Evolutionary conservation across 352 stramenopile species (phyloP).

Genomic region (Phytophthora cactorum): DNA sequence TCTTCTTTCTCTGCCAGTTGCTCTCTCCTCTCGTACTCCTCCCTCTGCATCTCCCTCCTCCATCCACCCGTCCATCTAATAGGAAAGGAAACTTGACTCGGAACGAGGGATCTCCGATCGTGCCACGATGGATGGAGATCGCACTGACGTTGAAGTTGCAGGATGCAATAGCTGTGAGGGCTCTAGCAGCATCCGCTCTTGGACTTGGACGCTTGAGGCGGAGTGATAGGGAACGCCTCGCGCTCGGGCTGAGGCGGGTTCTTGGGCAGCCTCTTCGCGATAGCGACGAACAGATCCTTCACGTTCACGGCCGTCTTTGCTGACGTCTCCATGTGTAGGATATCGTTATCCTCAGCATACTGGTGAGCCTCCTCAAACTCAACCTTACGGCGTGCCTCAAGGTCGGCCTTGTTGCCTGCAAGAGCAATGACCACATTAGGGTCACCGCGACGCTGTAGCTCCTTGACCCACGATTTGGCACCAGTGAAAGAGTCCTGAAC

Average conservation of each 20-base stretch:
- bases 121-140: constrained; percentile 28
- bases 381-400: constrained; percentile 97
- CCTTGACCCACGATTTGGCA: constrained; percentile 99
- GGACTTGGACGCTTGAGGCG: constrained; percentile 75
- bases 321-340: constrained; percentile 99
- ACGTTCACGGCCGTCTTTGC: constrained; percentile 99
- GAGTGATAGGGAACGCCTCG: constrained; percentile 86
- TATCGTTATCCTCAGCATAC: constrained; percentile 99
- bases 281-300: constrained; percentile 98
- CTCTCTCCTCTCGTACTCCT: constrained; percentile 16
- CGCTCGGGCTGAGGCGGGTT: constrained; percentile 81
- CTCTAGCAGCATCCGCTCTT: constrained; percentile 85
- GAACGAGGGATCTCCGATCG: constrained; percentile 22
- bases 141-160: constrained; percentile 36
- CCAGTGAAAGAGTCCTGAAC: constrained; percentile 95
- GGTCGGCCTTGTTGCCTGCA: constrained; percentile 98
- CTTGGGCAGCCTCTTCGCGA: constrained; percentile 90
- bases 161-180: constrained; percentile 34
- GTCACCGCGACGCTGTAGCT: constrained; percentile 98
- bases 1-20: constrained; percentile 24
- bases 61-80: constrained; percentile 21
- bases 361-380: constrained; percentile 97
- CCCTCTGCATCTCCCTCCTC: constrained; percentile 6
- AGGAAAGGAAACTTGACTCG: constrained; percentile 6
- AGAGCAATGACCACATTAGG: constrained; percentile 97